Conservation (phyloP, 2,329 filamentous ascomycete species). For the Colletotrichum paranaense region DNA sequence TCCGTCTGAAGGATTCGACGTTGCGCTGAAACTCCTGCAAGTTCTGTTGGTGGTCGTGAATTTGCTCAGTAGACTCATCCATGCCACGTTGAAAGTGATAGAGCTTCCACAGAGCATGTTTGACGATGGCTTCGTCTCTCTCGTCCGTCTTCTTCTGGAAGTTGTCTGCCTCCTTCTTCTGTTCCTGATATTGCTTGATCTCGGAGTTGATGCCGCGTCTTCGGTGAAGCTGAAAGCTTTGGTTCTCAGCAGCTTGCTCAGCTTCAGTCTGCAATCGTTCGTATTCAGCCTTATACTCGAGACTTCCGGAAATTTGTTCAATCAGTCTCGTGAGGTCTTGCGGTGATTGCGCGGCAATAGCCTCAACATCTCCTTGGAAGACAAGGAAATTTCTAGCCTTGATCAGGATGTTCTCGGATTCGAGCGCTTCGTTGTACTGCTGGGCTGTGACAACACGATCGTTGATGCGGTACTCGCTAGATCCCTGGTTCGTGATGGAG, state of each 20-base stretch:
- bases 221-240: slow-evolving; percentile 87
- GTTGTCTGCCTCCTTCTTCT: slow-evolving; percentile 94
- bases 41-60: slow-evolving; percentile 93
- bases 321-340: slow-evolving; percentile 94
- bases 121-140: slow-evolving; percentile 89
- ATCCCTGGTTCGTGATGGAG: slow-evolving; percentile 86
- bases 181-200: slow-evolving; percentile 97
- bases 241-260: slow-evolving; percentile 88
- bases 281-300: slow-evolving; percentile 95
- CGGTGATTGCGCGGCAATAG: slow-evolving; percentile 93
- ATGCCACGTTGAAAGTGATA: slow-evolving; percentile 95
- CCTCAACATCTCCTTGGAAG: slow-evolving; percentile 97
- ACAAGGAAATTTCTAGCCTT: slow-evolving; percentile 98
- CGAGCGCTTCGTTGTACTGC: slow-evolving; percentile 92
- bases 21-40: slow-evolving; percentile 92
- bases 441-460: slow-evolving; percentile 88
- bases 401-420: slow-evolving; percentile 95
- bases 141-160: slow-evolving; percentile 93
- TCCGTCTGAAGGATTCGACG: slow-evolving; percentile 84
- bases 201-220: slow-evolving; percentile 96
- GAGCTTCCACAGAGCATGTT: slow-evolving; percentile 95
- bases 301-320: slow-evolving; percentile 95
- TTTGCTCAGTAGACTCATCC: slow-evolving; percentile 89
- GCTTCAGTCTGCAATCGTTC: slow-evolving; percentile 88
- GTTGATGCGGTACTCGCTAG: slow-evolving; percentile 97